These are phyloP conservation scores for Podospora sp. DNA, from an alignment of 495 filamentous ascomycete genomes.

Conservation along the genomic window DNA sequence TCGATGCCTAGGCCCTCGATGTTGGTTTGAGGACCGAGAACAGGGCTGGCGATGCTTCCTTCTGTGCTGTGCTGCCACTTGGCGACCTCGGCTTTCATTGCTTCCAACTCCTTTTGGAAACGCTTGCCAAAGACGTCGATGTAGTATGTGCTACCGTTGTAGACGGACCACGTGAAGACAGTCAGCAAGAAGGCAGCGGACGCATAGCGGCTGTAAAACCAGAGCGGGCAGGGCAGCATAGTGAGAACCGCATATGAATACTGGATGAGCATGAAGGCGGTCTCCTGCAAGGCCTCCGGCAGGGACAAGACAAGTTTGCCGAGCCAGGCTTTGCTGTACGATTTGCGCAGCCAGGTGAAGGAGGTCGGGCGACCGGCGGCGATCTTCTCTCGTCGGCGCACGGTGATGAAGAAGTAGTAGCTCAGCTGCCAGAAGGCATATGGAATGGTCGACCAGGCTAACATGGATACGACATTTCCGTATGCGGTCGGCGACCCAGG, in stretches of 20 bases:
- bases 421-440: constrained; percentile 89
- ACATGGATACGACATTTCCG: constrained; percentile 75
- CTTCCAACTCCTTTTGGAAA: constrained; percentile 94
- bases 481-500: constrained; percentile 75
- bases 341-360: constrained; percentile 94
- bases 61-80: constrained; percentile 76
- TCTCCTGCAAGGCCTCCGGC: constrained; percentile 75
- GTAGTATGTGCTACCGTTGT: constrained; percentile 96
- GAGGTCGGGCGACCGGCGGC: constrained; percentile 93
- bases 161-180: constrained; percentile 87
- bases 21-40: constrained; percentile 40
- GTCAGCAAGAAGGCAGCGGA: constrained; percentile 73
- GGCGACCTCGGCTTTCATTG: constrained; percentile 83
- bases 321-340: constrained; percentile 85
- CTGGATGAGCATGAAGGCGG: constrained; percentile 94
- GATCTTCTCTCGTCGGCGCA: constrained; percentile 89
- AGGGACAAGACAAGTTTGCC: constrained; percentile 80
- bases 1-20: constrained; percentile 20
- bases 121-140: constrained; percentile 96
- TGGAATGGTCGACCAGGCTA: constrained; percentile 88
- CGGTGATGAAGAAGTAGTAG: constrained; percentile 93
- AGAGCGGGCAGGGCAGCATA: constrained; percentile 91
- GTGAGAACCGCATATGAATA: constrained; percentile 87
- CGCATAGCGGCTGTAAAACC: constrained; percentile 88
- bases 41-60: constrained; percentile 39